Evolutionary conservation across 345 rosid genomes (phyloP).

Genomic region (Gossypium herbaceum): DNA sequence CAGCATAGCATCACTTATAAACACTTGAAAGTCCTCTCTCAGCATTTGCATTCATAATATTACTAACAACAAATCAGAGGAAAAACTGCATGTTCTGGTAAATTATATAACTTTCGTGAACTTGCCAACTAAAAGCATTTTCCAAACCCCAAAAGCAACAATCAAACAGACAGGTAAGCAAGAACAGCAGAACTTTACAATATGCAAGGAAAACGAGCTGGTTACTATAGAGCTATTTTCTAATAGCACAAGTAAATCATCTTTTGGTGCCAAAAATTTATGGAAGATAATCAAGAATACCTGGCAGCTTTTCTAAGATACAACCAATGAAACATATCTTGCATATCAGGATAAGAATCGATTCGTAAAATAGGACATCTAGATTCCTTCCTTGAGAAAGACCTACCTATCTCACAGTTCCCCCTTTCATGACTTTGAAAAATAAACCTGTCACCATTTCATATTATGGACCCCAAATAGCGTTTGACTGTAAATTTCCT

Average conservation of each 20-base stretch:
- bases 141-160: neutral
- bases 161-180: neutral
- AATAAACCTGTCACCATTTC: too few relatives aligned
- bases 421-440: too few relatives aligned
- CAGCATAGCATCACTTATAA: neutral
- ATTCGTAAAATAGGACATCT: too few relatives aligned
- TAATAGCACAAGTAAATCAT: too few relatives aligned
- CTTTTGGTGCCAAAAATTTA: neutral
- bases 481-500: too few relatives aligned
- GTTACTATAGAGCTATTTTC: neutral
- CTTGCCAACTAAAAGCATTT: neutral
- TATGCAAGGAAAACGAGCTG: neutral
- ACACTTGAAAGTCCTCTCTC: neutral
- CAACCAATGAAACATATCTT: neutral
- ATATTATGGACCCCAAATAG: neutral
- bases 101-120: too few relatives aligned
- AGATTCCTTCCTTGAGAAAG: too few relatives aligned
- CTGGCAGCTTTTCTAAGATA: neutral
- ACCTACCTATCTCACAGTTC: too few relatives aligned
- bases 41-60: neutral
- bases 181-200: neutral
- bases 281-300: neutral
- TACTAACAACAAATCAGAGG: neutral
- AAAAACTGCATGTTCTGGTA: too few relatives aligned
- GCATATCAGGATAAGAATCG: too few relatives aligned